phyloP scores from a whole-genome alignment of 495 filamentous ascomycete species.

The Aspergillus baeticus region DNA sequence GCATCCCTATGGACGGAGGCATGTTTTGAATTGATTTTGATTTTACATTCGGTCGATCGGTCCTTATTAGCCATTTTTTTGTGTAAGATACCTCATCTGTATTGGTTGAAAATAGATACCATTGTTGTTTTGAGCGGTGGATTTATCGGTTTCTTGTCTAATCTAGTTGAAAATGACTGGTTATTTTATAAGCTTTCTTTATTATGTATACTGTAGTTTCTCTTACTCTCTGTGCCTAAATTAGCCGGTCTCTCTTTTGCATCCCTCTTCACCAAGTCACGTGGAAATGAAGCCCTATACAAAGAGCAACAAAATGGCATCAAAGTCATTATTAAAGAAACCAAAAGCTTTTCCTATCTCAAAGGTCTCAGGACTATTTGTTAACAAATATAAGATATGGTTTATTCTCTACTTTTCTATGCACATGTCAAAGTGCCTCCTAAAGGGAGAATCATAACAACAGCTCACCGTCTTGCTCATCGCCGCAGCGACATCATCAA shows the following conservation, averaged over 20 bases:
- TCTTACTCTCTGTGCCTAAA: background rate
- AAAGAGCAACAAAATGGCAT: background rate
- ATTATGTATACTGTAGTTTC: background rate
- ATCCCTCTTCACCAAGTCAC: background rate
- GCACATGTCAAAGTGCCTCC: background rate
- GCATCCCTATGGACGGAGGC: conserved; percentile 41
- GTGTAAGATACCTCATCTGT: conserved; percentile 18
- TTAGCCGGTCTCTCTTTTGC: background rate
- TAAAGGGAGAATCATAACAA: background rate
- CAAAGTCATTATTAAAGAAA: too few species aligned
- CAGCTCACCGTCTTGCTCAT: background rate
- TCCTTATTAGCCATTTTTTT: conserved; percentile 19
- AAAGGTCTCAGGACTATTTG: background rate
- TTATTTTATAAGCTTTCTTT: background rate
- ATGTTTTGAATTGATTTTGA: conserved; percentile 38
- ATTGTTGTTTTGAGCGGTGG: conserved; percentile 26
- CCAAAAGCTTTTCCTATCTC: too few species aligned
- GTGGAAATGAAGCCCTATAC: conserved; percentile 15
- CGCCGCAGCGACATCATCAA: background rate
- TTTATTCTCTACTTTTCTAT: background rate
- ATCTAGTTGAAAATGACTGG: background rate
- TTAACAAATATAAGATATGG: background rate
- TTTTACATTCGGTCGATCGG: background rate
- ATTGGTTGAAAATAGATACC: conserved; percentile 22
- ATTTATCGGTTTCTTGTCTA: conserved; percentile 5